These are phyloP conservation scores for Ehretia macrophylla DNA, from an alignment of 257 asterid species.

Conservation along the genomic window DNA sequence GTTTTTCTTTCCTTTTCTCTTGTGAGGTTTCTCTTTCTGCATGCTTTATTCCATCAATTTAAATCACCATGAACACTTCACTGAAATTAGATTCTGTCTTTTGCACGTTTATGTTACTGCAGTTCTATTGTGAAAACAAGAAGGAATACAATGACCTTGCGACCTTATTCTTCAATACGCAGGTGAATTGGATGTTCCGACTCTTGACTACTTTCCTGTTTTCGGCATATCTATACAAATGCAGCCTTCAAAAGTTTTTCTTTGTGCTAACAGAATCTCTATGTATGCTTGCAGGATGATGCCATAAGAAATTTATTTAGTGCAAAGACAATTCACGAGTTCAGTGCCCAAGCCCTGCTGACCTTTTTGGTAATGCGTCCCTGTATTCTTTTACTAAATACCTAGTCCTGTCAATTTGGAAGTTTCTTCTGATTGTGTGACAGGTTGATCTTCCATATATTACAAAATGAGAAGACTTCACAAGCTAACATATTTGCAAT, in stretches of 20 bases:
- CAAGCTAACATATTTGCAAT: no score
- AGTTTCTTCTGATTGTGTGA: constrained; percentile 3
- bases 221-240: background rate
- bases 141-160: constrained; percentile 97
- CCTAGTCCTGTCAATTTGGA: constrained; percentile 3
- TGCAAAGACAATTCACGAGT: constrained; percentile 94
- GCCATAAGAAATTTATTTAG: constrained; percentile 98
- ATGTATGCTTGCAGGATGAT: constrained; percentile 69
- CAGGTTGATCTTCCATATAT: background rate
- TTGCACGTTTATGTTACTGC: constrained; percentile 22
- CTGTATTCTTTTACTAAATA: no score
- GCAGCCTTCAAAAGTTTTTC: constrained; percentile 1
- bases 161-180: constrained; percentile 94
- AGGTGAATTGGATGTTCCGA: constrained; percentile 47
- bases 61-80: no score
- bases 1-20: constrained; percentile 4
- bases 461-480: no score
- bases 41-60: background rate
- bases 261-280: constrained; percentile 30
- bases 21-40: constrained; percentile 3
- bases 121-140: constrained; percentile 73
- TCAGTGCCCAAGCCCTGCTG: constrained; percentile 84
- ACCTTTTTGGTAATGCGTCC: constrained; percentile 67
- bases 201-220: background rate
- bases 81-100: constrained; percentile 2